A percentile compares a stretch with the other conserved stretches of the same genome.
These are phyloP conservation scores for Kitagawia praeruptora DNA, from an alignment of 129 eudicot genomes.

Conservation along the genomic window DNA sequence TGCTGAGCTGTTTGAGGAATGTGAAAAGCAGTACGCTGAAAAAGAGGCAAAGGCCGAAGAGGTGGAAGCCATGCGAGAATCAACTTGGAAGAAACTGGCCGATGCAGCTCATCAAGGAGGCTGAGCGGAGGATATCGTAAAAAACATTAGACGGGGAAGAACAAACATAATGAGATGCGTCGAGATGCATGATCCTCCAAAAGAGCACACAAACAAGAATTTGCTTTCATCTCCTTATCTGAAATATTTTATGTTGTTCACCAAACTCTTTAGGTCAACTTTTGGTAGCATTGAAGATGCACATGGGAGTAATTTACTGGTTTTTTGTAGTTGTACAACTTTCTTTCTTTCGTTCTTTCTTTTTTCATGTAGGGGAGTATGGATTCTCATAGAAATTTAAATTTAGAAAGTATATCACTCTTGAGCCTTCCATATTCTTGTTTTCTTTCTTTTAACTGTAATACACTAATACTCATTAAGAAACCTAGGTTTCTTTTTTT, in stretches of 20 bases:
- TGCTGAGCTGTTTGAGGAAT: constrained; percentile 63
- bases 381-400: background rate
- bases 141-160: background rate
- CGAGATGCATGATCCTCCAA: background rate
- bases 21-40: constrained; percentile 49
- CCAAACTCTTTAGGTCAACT: background rate
- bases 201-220: background rate
- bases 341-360: background rate
- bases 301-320: constrained; percentile 16
- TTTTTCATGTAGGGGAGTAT: constrained; percentile 14
- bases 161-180: background rate
- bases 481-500: too few relatives aligned
- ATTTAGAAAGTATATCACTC: background rate
- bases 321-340: constrained; percentile 17
- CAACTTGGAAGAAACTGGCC: constrained; percentile 60
- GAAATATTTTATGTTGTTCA: background rate
- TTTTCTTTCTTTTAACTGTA: too few relatives aligned
- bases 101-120: constrained; percentile 40
- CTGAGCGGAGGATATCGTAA: constrained; percentile 15
- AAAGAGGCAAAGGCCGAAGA: constrained; percentile 36
- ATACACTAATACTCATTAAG: too few relatives aligned
- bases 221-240: background rate
- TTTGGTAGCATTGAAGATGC: background rate
- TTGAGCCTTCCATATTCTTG: background rate
- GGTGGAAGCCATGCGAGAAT: constrained; percentile 52